Conservation (phyloP, 2,329 filamentous ascomycete species). For the Trichothecium sympodiale region DNA sequence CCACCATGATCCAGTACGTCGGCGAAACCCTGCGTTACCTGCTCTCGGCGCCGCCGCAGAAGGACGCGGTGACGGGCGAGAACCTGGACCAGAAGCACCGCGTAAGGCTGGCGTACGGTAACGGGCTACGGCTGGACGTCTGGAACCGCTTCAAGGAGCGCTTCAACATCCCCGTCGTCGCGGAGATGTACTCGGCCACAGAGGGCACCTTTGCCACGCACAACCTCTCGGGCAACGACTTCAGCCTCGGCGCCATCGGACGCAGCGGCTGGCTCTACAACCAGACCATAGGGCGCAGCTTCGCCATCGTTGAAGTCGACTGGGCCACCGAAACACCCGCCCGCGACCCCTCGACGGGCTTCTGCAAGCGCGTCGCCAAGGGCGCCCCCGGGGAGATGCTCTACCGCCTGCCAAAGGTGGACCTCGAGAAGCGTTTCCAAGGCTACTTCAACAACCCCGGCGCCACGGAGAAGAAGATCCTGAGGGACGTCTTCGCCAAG, state of each 20-base stretch:
- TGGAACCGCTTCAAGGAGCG: slow-evolving; percentile 77
- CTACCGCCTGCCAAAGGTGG: slow-evolving; percentile 53
- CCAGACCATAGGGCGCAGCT: slow-evolving; percentile 35
- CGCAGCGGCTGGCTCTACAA: slow-evolving; percentile 54
- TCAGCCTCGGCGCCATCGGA: slow-evolving; percentile 67
- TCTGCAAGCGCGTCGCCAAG: slow-evolving; percentile 47
- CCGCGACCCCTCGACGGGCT: slow-evolving; percentile 57
- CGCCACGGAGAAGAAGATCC: slow-evolving; percentile 62
- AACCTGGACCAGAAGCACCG: slow-evolving; percentile 61
- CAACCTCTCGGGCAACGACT: slow-evolving; percentile 65
- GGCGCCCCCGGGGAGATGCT: slow-evolving; percentile 68
- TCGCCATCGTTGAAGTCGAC: slow-evolving; percentile 59
- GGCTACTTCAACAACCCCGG: slow-evolving; percentile 69
- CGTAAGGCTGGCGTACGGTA: slow-evolving; percentile 69
- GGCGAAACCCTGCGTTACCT: slow-evolving; percentile 81
- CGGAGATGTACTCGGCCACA: slow-evolving; percentile 73
- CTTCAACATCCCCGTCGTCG: slow-evolving; percentile 62
- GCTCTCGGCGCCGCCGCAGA: slow-evolving; percentile 51
- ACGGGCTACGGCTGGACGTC: slow-evolving; percentile 74
- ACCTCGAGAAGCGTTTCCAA: slow-evolving; percentile 54
- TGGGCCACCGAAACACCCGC: slow-evolving; percentile 55
- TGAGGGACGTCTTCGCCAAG: slow-evolving; percentile 60
- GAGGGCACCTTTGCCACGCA: slow-evolving; percentile 60
- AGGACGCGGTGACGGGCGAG: slow-evolving; percentile 52
- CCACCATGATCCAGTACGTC: slow-evolving; percentile 77